These are phyloP conservation scores for Terana coerulea DNA, from an alignment of 768 basidiomycete species.

Conservation along the genomic window DNA sequence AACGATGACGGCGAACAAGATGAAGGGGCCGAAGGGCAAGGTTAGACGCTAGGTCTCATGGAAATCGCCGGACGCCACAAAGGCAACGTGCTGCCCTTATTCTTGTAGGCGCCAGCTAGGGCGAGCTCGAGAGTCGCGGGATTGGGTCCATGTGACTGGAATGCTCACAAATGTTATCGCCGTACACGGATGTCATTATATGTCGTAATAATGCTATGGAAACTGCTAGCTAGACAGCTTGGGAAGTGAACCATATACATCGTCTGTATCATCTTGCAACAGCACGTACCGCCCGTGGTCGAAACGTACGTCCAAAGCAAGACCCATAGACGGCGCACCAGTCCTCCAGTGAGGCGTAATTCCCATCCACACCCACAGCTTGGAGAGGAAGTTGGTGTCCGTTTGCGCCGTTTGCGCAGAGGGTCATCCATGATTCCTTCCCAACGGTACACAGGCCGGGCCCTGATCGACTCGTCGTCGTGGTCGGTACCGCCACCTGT, in stretches of 20 bases:
- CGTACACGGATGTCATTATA: too few species aligned
- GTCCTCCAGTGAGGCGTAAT: conserved; percentile 60
- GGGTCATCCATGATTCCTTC: conserved; percentile 63
- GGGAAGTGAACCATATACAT: too few species aligned
- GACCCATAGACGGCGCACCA: conserved; percentile 46
- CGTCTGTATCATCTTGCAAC: conserved; percentile 23
- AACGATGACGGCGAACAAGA: too few species aligned
- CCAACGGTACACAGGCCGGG: conserved; percentile 65
- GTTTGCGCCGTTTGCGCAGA: conserved; percentile 32
- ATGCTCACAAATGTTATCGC: too few species aligned
- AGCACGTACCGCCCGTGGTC: conserved; percentile 58
- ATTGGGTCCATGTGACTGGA: too few species aligned
- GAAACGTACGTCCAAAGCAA: conserved; percentile 57
- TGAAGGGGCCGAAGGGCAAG: too few species aligned
- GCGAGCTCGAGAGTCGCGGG: too few species aligned
- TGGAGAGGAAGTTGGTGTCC: conserved; percentile 39
- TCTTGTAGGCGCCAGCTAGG: too few species aligned
- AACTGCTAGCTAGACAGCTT: too few species aligned
- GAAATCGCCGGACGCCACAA: too few species aligned
- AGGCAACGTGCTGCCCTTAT: background rate
- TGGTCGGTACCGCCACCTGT: conserved; percentile 73
- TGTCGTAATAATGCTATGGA: too few species aligned
- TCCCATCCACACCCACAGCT: conserved; percentile 67
- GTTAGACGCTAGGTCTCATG: too few species aligned
- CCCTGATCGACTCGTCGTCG: conserved; percentile 55